Evolutionary conservation across 2,329 filamentous ascomycete species (phyloP).

Genomic region (Aspergillus sp.): DNA sequence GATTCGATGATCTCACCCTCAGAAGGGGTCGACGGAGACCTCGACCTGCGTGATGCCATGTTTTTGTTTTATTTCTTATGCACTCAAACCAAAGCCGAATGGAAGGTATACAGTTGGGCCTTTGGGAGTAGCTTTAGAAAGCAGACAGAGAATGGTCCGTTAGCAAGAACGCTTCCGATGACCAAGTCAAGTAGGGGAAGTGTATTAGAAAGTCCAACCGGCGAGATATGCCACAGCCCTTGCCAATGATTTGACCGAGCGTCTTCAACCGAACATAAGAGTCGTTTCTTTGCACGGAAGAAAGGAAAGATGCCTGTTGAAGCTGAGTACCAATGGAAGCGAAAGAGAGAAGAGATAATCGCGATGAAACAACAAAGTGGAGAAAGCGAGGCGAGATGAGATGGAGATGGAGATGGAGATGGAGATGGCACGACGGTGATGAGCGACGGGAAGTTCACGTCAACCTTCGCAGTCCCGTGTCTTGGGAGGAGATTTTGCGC

Average conservation of each 20-base stretch:
- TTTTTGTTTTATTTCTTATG: conserved; percentile 11
- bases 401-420: too few species aligned
- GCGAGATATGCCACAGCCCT: conserved; percentile 35
- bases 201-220: conserved; percentile 45
- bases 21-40: conserved; percentile 66
- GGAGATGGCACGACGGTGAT: not conserved
- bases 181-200: conserved; percentile 23
- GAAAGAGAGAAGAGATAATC: not conserved
- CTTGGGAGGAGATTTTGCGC: conserved; percentile 16
- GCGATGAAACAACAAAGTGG: not conserved
- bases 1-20: conserved; percentile 85
- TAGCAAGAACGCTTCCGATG: conserved; percentile 36
- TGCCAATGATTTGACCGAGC: conserved; percentile 18
- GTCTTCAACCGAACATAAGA: conserved; percentile 12
- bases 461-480: conserved; percentile 10
- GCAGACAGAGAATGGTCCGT: conserved; percentile 26
- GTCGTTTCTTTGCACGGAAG: conserved; percentile 1
- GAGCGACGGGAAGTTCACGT: not conserved
- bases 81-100: not conserved
- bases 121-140: conserved; percentile 27
- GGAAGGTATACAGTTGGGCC: conserved; percentile 12
- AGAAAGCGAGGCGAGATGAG: conserved; percentile 6
- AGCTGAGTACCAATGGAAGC: not conserved
- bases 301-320: not conserved
- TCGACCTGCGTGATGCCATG: conserved; percentile 51